Percentiles rank a stretch among this genome's conserved stretches.
Evolutionary conservation across 208 protist genomes (phyloP).

Genomic region (Leishmania guyanensis): DNA sequence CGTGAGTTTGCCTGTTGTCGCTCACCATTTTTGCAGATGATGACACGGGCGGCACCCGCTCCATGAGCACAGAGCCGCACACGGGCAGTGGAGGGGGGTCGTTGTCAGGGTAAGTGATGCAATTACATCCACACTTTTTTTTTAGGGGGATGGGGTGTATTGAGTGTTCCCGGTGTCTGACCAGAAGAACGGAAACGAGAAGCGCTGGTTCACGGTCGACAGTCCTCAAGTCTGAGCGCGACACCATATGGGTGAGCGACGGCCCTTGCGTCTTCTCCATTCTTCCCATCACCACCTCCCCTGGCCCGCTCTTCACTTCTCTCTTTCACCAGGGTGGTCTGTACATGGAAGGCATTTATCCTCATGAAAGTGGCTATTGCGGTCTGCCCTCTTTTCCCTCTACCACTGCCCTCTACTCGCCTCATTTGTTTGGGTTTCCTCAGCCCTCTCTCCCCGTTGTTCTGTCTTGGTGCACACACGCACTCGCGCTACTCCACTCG

Average conservation of each 20-base stretch:
- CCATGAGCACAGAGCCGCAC: not conserved
- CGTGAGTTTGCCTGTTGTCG: not conserved
- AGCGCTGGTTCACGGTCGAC: not conserved
- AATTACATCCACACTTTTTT: too few relatives aligned
- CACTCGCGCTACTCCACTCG: not conserved
- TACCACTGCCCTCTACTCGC: not conserved
- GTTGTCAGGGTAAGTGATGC: not conserved
- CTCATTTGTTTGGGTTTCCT: not conserved
- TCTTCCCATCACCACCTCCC: not conserved
- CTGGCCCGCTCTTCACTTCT: not conserved
- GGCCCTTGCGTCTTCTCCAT: not conserved
- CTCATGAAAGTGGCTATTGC: not conserved
- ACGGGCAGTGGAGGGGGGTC: not conserved
- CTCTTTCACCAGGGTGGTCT: not conserved
- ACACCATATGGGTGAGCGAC: not conserved
- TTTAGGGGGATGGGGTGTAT: not conserved
- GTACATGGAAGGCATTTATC: not conserved
- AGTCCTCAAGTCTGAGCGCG: not conserved
- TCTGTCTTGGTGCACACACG: not conserved
- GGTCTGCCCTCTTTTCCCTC: not conserved
- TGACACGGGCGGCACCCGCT: not conserved
- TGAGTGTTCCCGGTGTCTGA: not conserved
- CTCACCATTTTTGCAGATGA: not conserved
- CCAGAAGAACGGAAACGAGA: not conserved
- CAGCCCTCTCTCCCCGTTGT: conserved; percentile 12